Percentiles rank a stretch among this genome's conserved stretches.
phyloP scores from a whole-genome alignment of 257 asterid genomes.

The Solanum dulcamara region DNA sequence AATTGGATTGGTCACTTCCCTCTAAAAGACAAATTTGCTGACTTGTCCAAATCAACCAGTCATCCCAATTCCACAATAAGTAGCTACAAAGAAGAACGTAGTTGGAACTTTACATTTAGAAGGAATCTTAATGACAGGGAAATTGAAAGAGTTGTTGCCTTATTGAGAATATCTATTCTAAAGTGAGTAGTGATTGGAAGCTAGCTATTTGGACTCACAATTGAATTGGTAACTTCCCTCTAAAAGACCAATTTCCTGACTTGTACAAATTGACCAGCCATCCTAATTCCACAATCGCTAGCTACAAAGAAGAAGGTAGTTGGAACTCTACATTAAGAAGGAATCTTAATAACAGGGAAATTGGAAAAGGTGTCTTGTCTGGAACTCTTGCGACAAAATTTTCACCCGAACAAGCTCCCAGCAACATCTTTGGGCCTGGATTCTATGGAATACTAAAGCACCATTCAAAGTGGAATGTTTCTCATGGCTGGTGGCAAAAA shows the following conservation, averaged over 20 bases:
- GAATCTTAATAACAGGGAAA: neutral
- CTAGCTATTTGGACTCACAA: neutral
- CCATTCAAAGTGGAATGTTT: neutral
- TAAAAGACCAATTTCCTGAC: neutral
- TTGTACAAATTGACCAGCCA: neutral
- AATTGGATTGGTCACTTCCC: neutral
- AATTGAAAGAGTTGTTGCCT: neutral
- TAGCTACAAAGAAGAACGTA: neutral
- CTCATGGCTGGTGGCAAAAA: neutral
- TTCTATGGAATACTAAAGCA: neutral
- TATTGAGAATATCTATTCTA: neutral
- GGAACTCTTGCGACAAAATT: neutral
- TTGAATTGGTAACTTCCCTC: neutral
- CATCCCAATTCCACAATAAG: neutral
- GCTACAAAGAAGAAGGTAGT: neutral
- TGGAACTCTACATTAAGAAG: neutral
- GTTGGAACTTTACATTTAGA: neutral
- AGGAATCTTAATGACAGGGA: neutral
- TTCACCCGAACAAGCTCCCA: neutral
- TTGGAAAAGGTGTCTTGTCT: neutral
- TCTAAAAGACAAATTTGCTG: neutral
- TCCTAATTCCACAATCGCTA: neutral
- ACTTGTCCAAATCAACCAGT: neutral
- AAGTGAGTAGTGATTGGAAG: neutral
- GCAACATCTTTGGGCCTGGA: neutral